Conservation (phyloP, 768 basidiomycete genomes). For the Phaffia australis region DNA sequence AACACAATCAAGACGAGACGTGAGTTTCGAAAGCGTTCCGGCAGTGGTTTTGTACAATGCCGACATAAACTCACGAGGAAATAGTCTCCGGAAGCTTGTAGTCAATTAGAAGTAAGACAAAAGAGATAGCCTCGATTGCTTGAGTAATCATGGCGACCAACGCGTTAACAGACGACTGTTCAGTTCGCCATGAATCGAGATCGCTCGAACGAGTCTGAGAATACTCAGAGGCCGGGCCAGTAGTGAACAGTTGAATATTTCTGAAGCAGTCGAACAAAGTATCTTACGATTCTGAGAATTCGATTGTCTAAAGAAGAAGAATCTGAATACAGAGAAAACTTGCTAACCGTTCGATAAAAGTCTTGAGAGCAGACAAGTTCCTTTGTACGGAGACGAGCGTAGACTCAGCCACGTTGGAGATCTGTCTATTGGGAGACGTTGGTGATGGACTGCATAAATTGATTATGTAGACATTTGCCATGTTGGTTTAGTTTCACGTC, state of each 20-base stretch:
- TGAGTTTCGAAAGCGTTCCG: too few species aligned
- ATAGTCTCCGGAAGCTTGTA: conserved; percentile 79
- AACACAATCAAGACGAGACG: conserved; percentile 16
- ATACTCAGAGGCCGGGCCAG: conserved; percentile 13
- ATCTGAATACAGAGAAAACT: not conserved
- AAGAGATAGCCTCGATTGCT: conserved; percentile 87
- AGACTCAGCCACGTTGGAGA: conserved; percentile 55
- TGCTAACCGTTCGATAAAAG: conserved; percentile 42
- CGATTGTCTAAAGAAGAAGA: too few species aligned
- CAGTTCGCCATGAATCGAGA: conserved; percentile 35
- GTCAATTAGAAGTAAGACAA: conserved; percentile 81
- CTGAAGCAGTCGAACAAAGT: conserved; percentile 37
- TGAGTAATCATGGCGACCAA: conserved; percentile 54
- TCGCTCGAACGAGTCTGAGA: conserved; percentile 8
- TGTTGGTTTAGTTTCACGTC: not conserved
- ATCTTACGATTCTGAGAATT: not conserved
- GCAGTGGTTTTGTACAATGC: not conserved
- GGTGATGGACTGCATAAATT: conserved; percentile 21
- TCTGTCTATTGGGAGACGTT: conserved; percentile 38
- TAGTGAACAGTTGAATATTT: conserved; percentile 73
- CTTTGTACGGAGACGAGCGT: conserved; percentile 61
- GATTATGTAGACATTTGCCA: not conserved
- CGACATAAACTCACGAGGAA: conserved; percentile 49
- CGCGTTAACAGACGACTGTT: conserved; percentile 34
- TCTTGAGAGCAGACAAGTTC: conserved; percentile 64